Base-by-base conservation (phyloP, 768 basidiomycete species). In the Lepiota venenata region DNA sequence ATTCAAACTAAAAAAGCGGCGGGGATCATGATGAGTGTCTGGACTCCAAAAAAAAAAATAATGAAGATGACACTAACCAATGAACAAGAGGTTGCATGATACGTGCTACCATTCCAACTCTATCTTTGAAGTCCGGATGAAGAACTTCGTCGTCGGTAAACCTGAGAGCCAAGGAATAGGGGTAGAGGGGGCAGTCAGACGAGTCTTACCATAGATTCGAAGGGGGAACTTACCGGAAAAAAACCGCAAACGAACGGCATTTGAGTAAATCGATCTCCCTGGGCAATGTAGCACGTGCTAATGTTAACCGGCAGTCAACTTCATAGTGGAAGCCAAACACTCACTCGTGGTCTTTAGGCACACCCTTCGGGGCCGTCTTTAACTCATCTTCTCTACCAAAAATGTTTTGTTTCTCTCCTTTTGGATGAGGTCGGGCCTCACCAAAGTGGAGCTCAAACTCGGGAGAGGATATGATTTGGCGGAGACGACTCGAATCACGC, bases 241-340 rank as follows among this genome's bases (percentile, higher is more conserved):
- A 65, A 2, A 95, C 91, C 2, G 79, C 85, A 32, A 92, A 82
- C 15, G 85, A 84, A 21, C 93, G 83, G 56, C 90, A 87, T 68
- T 91, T 91, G 57, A 99, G 71, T 47, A 98, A 71, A 66, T 96
- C 95, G 59, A 99, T 98, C 65, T 98, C 93, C 67, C 87, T 90
- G 56, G 32, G 51, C 18, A 25, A 22, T 25, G 25, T 25, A 5
- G n/a, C n/a, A n/a, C n/a, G n/a, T n/a, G 8, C 12, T 11, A 20
- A 55, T 37, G 20, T 21, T 11, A 22, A 46, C 37, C 18, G 50
- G 36, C 36, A 21, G 45, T 22, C 32, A 12, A 16, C 16, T 25
- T 12, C 41, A 47, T 14, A 48, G 15, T 41, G 38, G 36, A 48
- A 25, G 20, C 43, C 48, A 38, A 38, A 38, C 9, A 62, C 77